Percentiles rank a stretch among this genome's conserved stretches.
These are phyloP conservation scores for Aspergillus sclerotialis DNA, from an alignment of 2,329 filamentous ascomycete genomes.

Conservation along the genomic window DNA sequence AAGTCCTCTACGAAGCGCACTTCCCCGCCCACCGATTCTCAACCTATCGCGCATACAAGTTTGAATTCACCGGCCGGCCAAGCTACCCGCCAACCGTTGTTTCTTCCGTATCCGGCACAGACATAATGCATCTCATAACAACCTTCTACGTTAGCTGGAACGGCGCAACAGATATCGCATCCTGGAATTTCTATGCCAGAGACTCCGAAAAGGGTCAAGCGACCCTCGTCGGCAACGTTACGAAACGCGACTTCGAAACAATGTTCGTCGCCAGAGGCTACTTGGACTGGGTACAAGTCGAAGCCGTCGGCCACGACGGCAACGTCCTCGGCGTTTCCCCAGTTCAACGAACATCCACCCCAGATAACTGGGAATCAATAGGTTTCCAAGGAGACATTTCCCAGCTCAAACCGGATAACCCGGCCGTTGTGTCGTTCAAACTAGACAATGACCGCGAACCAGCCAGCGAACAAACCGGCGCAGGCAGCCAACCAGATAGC, in stretches of 20 bases:
- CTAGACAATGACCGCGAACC: too few species aligned
- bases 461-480: too few species aligned
- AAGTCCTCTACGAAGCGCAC: slow-evolving; percentile 22
- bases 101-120: slow-evolving; percentile 21
- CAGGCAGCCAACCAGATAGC: too few species aligned
- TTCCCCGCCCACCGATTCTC: slow-evolving; percentile 26
- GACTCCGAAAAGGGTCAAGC: slow-evolving; percentile 17
- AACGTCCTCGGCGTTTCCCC: slow-evolving; percentile 17
- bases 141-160: slow-evolving; percentile 30
- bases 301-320: slow-evolving; percentile 19
- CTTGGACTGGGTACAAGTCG: slow-evolving; percentile 23
- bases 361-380: slow-evolving; percentile 9
- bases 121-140: slow-evolving; percentile 18
- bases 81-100: slow-evolving; percentile 21
- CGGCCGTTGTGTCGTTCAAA: slow-evolving; percentile 1
- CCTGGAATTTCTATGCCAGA: slow-evolving; percentile 28
- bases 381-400: slow-evolving; percentile 4
- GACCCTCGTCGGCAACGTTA: slow-evolving; percentile 18
- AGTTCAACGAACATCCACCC: slow-evolving; percentile 7
- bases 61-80: slow-evolving; percentile 26
- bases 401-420: slow-evolving; percentile 3
- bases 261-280: slow-evolving; percentile 23
- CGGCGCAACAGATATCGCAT: slow-evolving; percentile 31
- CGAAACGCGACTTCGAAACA: slow-evolving; percentile 31
- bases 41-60: slow-evolving; percentile 36